Percentiles rank a stretch among this genome's conserved stretches.
phyloP scores from a whole-genome alignment of 2,329 filamentous ascomycete species.

The Tolypocladium nubicola region DNA sequence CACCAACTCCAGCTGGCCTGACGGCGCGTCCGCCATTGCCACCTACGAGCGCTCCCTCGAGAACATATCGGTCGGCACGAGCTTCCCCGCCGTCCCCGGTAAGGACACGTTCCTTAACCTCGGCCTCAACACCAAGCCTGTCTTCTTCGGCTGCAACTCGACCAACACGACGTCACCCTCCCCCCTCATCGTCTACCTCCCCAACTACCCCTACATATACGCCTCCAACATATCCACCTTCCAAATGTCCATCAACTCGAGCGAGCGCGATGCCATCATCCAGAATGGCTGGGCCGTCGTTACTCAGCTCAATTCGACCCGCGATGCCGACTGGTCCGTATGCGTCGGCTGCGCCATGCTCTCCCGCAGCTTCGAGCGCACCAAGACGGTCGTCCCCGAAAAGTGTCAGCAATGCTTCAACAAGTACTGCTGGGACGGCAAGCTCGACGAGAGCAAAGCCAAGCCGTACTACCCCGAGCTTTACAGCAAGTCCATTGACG shows the following conservation, averaged over 20 bases:
- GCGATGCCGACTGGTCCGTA: conserved; percentile 63
- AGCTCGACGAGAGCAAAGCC: conserved; percentile 22
- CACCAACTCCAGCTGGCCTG: conserved; percentile 45
- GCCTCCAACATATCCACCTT: conserved; percentile 75
- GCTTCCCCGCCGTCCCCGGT: conserved; percentile 49
- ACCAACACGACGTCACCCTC: conserved; percentile 38
- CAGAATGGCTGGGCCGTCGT: conserved; percentile 76
- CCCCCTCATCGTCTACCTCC: conserved; percentile 78
- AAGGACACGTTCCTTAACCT: conserved; percentile 44
- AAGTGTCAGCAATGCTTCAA: conserved; percentile 69
- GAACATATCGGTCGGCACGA: conserved; percentile 39
- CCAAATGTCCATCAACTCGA: conserved; percentile 49
- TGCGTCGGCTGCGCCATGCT: conserved; percentile 87
- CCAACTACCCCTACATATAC: conserved; percentile 63
- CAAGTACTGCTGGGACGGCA: conserved; percentile 92
- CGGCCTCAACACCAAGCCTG: conserved; percentile 47
- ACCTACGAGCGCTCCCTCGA: conserved; percentile 43
- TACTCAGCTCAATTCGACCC: conserved; percentile 71
- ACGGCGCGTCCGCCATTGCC: conserved; percentile 47
- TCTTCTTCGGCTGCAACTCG: conserved; percentile 56
- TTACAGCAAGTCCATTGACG: conserved; percentile 14
- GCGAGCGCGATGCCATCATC: conserved; percentile 69
- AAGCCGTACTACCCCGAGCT: conserved; percentile 21
- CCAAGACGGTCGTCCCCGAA: conserved; percentile 55
- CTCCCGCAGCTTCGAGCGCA: conserved; percentile 62